Base-by-base conservation (phyloP, 2,329 filamentous ascomycete species). In the Penicillium olsonii region DNA sequence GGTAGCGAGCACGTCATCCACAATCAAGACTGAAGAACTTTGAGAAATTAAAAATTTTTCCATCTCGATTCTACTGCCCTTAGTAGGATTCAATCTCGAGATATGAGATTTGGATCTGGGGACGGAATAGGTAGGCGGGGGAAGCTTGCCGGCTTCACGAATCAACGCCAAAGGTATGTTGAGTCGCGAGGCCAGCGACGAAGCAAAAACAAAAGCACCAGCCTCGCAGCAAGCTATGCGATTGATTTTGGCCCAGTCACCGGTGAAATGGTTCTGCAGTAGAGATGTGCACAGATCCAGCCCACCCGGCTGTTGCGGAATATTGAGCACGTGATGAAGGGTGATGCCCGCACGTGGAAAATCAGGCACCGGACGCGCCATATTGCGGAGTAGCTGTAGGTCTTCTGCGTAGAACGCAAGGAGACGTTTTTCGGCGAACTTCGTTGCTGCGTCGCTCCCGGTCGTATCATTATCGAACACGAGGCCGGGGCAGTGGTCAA, bases 1-100 rank as follows among this genome's bases (percentile, higher is more conserved):
- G 0, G 78, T 80, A 5, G 82, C 73, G 48, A 85, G 75, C 22
- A 84, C 81, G 64, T 85, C 82, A 50, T 85, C 82, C 5, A 85
- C 72, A 0, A 84, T 73, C n/a, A 84, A 69, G 10, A 84, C 76
- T 4, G 68, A 70, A 4, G 63, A 67, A 1, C 67, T 73, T 29
- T 20, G 59, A 0, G 68, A 57, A 15, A 85, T 26, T 31, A 66
- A 64, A 67, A 75, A 67, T 15, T 57, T 59, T 14, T 70, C 69
- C 62, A 85, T 80, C 66, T 83, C 81, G 6, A 85, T 74, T 26
- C 51, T 61, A 31, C 72, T 69, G 47, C 68, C 64, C 42, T 52
- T 53, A 5, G 47, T 40, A 12, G 42, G 54, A 41, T 45, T 45
- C n/a, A 62, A 65, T 48, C 76, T 76, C 0, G 81, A 83, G 34